These are phyloP conservation scores for Cairneyella variabilis DNA, from an alignment of 495 filamentous ascomycete genomes.

Conservation along the genomic window DNA sequence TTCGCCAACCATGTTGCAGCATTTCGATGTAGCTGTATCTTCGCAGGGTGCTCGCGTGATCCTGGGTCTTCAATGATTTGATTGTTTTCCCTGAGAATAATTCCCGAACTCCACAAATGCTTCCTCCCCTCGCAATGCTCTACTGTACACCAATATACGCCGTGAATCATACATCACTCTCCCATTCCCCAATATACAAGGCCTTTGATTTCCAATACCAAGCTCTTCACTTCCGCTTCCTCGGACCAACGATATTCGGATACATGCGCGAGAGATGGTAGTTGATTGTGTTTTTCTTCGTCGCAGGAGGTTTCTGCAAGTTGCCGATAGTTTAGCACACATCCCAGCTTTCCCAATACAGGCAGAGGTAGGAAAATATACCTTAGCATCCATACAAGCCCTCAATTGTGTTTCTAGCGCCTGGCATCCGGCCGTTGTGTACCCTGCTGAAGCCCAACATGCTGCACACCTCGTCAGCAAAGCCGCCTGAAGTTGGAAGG, in stretches of 20 bases:
- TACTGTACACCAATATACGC: slow-evolving; percentile 15
- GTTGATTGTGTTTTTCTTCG: slow-evolving; percentile 84
- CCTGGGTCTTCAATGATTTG: no score
- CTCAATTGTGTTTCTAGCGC: slow-evolving; percentile 76
- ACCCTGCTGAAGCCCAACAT: slow-evolving; percentile 91
- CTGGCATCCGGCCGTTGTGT: slow-evolving; percentile 68
- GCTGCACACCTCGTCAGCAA: slow-evolving; percentile 42
- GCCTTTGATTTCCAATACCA: neutral
- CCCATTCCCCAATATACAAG: slow-evolving; percentile 6
- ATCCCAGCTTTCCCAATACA: neutral
- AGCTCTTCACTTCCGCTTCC: slow-evolving; percentile 59
- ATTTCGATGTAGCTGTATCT: no score
- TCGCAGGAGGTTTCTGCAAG: slow-evolving; percentile 55
- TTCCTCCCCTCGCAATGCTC: slow-evolving; percentile 7
- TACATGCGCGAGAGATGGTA: slow-evolving; percentile 89
- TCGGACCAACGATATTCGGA: slow-evolving; percentile 67
- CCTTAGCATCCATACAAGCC: slow-evolving; percentile 89
- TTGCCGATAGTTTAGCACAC: neutral
- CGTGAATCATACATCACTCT: neutral
- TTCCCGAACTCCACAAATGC: slow-evolving; percentile 16
- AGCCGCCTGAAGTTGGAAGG: neutral
- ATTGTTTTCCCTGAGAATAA: neutral
- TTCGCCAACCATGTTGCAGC: no score
- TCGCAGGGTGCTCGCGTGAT: no score
- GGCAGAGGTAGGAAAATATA: slow-evolving; percentile 33